A percentile compares a stretch with the other conserved stretches of the same genome.
Evolutionary conservation across 257 asterid genomes (phyloP).

Genomic region (Prunella vulgaris): DNA sequence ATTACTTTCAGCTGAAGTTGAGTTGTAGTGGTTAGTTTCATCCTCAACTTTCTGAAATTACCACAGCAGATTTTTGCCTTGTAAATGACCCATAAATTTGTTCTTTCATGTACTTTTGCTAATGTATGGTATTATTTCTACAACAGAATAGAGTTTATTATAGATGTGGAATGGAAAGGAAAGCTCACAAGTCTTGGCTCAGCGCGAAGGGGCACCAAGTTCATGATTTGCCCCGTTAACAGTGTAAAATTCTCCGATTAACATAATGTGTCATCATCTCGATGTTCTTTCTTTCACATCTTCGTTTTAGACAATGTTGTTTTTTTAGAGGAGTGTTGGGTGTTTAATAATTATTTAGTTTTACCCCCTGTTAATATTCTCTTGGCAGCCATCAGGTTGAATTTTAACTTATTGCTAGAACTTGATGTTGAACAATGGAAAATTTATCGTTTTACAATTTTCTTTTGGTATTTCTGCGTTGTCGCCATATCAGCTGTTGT

Average conservation of each 20-base stretch:
- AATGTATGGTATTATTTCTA: neutral
- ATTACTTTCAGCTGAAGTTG: constrained; percentile 4
- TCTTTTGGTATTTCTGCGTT: neutral
- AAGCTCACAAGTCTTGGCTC: constrained; percentile 19
- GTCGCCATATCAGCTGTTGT: neutral
- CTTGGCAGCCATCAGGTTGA: constrained; percentile 11
- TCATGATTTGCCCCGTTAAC: constrained; percentile 22
- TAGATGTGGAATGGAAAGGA: constrained; percentile 24
- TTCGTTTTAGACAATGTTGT: neutral
- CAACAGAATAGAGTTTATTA: constrained; percentile 27
- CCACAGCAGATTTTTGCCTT: neutral
- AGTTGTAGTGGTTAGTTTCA: too few species aligned
- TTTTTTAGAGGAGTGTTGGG: constrained; percentile 20
- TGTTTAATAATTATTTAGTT: constrained; percentile 22
- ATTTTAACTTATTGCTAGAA: constrained; percentile 10
- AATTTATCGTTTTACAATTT: constrained; percentile 11
- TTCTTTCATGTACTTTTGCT: neutral
- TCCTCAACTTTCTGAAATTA: neutral
- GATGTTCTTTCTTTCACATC: constrained; percentile 18
- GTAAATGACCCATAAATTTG: neutral
- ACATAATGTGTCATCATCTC: constrained; percentile 21
- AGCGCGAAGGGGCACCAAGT: constrained; percentile 16
- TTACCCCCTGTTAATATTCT: constrained; percentile 22
- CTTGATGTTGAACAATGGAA: constrained; percentile 2
- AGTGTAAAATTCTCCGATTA: constrained; percentile 30